A percentile compares a stretch with the other conserved stretches of the same genome.
Conservation (phyloP, 2,329 filamentous ascomycete genomes). For the Pseudovirgaria hyperparasitica region DNA sequence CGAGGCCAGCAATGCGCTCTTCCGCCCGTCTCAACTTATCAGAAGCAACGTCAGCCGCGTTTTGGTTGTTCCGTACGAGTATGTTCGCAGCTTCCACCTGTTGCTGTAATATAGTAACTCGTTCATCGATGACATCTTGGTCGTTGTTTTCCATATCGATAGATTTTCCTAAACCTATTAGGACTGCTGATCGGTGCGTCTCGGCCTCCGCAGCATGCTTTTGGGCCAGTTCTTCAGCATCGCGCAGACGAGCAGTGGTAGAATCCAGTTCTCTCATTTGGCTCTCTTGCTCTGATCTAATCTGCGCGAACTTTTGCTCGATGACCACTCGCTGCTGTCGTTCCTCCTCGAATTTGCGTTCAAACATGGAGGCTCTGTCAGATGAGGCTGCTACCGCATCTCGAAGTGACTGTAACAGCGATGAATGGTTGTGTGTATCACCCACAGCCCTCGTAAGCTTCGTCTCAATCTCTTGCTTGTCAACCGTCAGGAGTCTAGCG, state of each 20-base stretch:
- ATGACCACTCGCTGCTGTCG: constrained; percentile 59
- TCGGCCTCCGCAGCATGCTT: constrained; percentile 78
- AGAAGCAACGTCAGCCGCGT: constrained; percentile 72
- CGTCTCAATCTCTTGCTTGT: constrained; percentile 64
- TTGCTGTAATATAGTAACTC: constrained; percentile 59
- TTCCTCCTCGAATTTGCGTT: constrained; percentile 76
- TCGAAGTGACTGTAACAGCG: constrained; percentile 61
- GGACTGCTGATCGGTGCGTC: constrained; percentile 69
- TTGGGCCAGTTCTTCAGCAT: constrained; percentile 79
- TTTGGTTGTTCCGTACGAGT: constrained; percentile 77
- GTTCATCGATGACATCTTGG: constrained; percentile 46
- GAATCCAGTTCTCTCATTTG: constrained; percentile 65
- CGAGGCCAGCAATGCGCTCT: constrained; percentile 89
- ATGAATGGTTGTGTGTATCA: constrained; percentile 55
- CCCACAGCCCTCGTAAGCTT: constrained; percentile 55
- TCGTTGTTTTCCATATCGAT: constrained; percentile 40
- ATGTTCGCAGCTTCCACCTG: constrained; percentile 68
- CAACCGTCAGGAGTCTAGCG: constrained; percentile 65
- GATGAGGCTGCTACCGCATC: constrained; percentile 68
- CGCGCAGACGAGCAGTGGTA: constrained; percentile 59
- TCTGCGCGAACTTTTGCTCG: constrained; percentile 61
- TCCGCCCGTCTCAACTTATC: constrained; percentile 87
- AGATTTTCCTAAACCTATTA: constrained; percentile 71
- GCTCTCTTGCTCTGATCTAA: constrained; percentile 74
- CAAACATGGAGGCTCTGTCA: constrained; percentile 62